A percentile compares a stretch with the other conserved stretches of the same genome.
These are phyloP conservation scores for Aegilops longissima DNA, from an alignment of 176 grass and related monocot species.

Conservation along the genomic window DNA sequence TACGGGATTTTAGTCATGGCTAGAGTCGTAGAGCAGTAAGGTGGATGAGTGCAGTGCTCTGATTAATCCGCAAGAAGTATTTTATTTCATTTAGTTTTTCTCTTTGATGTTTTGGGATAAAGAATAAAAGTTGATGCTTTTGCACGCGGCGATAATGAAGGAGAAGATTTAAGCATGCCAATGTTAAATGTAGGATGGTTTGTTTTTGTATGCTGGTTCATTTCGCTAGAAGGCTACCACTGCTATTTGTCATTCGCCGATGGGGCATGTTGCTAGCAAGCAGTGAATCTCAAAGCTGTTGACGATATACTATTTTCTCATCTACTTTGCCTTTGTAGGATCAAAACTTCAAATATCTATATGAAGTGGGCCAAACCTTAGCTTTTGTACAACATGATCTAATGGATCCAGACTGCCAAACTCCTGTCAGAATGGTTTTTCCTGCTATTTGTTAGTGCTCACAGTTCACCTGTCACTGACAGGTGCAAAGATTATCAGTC, in stretches of 20 bases:
- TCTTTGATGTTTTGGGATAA: neutral
- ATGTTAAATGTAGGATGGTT: neutral
- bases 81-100: neutral
- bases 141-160: neutral
- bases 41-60: neutral
- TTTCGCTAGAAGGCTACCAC: neutral
- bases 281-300: neutral
- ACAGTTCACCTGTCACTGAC: neutral
- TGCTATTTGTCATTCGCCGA: neutral
- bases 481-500: neutral
- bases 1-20: neutral
- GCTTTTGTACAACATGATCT: neutral
- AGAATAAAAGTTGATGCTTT: neutral
- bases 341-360: neutral
- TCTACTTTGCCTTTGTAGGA: neutral
- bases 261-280: neutral
- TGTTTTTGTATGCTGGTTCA: neutral
- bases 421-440: neutral
- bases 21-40: neutral
- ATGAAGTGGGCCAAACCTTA: neutral
- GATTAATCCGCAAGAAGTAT: neutral
- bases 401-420: neutral
- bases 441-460: neutral
- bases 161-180: slow-evolving; percentile 8
- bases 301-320: neutral